phyloP scores from a whole-genome alignment of 31 red algal species.

The Asparagopsis taxiformis region DNA sequence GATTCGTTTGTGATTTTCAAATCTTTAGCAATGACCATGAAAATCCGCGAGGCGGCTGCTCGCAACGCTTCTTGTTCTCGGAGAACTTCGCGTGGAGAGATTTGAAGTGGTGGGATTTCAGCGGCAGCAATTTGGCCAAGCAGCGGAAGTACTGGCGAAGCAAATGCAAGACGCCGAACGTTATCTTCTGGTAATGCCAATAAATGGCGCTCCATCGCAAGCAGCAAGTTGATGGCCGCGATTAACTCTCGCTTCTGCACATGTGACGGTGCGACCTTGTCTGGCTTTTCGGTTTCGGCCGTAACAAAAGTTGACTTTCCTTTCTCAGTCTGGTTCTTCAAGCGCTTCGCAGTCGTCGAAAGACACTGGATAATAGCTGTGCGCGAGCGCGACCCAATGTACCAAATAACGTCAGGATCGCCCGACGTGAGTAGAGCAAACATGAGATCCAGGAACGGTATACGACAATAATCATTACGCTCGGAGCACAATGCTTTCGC shows the following conservation, averaged over 20 bases:
- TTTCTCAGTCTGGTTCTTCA: too few species aligned
- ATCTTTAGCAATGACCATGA: slow-evolving; percentile 32
- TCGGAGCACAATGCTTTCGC: slow-evolving; percentile 17
- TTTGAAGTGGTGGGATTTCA: slow-evolving; percentile 6
- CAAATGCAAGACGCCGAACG: slow-evolving; percentile 17
- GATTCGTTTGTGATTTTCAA: neutral
- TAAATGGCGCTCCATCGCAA: slow-evolving; percentile 18
- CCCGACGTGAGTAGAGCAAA: slow-evolving; percentile 19
- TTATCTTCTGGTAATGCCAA: neutral
- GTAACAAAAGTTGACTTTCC: neutral
- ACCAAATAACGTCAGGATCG: slow-evolving; percentile 33
- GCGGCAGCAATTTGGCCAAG: slow-evolving; percentile 32
- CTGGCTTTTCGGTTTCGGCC: neutral
- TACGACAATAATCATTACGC: slow-evolving; percentile 28
- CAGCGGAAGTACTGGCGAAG: slow-evolving; percentile 5
- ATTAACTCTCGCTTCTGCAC: slow-evolving; percentile 40
- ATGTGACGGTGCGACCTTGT: slow-evolving; percentile 10
- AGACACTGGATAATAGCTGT: too few species aligned
- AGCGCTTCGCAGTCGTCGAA: too few species aligned
- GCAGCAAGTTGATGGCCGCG: slow-evolving; percentile 26
- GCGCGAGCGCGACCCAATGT: too few species aligned
- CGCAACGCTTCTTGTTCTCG: slow-evolving; percentile 11
- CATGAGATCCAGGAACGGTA: slow-evolving; percentile 42
- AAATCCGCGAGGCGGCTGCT: too few species aligned
- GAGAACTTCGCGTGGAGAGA: slow-evolving; percentile 13